Conservation (phyloP, 2,329 filamentous ascomycete genomes). For the Westerdykella ornata region DNA sequence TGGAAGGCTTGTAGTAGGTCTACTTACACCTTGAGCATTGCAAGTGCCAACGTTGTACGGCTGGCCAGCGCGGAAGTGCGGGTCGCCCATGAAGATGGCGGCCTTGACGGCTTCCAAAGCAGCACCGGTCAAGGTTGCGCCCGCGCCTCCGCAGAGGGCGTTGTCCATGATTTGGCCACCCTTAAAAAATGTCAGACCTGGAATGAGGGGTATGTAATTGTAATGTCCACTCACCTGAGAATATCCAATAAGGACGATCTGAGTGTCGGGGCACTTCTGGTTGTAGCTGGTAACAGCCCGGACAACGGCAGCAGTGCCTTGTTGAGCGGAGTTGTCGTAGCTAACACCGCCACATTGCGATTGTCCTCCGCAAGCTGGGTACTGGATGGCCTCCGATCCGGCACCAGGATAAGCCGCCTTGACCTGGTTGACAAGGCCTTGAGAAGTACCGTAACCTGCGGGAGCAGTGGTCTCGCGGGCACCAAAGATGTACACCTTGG, state of each 20-base stretch:
- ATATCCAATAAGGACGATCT: constrained; percentile 58
- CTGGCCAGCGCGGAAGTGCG: constrained; percentile 50
- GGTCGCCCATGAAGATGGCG: constrained; percentile 60
- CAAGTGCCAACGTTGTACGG: constrained; percentile 58
- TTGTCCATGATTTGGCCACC: constrained; percentile 59
- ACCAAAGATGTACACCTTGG: constrained; percentile 41
- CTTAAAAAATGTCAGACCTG: constrained; percentile 24
- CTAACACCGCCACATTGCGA: constrained; percentile 51
- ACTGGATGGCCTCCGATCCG: constrained; percentile 39
- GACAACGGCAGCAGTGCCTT: constrained; percentile 54
- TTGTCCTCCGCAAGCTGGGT: constrained; percentile 57
- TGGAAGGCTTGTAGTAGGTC: not conserved
- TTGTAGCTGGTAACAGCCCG: constrained; percentile 55
- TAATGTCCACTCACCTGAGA: constrained; percentile 45
- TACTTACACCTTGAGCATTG: constrained; percentile 51
- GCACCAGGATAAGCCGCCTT: constrained; percentile 37
- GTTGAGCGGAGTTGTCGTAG: constrained; percentile 54
- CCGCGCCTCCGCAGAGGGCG: constrained; percentile 52
- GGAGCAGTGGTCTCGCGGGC: constrained; percentile 40
- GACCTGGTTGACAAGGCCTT: constrained; percentile 38
- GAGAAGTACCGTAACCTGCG: constrained; percentile 38
- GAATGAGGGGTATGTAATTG: not conserved
- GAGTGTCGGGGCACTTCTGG: constrained; percentile 49
- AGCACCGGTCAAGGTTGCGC: constrained; percentile 43
- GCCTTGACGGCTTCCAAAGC: constrained; percentile 55